Evolutionary conservation across 768 basidiomycete species (phyloP).

Genomic region (Mycena indigotica): DNA sequence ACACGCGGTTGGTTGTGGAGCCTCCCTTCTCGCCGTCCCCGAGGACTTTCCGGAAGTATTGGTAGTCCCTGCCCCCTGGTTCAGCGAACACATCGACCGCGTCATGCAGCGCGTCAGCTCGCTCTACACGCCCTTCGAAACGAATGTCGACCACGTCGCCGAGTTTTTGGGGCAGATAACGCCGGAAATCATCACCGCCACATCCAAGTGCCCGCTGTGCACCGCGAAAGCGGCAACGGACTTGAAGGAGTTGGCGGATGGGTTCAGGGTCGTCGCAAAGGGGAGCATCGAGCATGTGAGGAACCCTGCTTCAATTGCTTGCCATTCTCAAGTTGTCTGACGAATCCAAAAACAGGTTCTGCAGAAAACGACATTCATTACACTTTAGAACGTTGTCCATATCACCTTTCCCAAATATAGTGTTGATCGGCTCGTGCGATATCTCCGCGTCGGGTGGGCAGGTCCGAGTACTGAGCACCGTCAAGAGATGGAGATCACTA

Average conservation of each 20-base stretch:
- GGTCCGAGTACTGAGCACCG: too few species aligned
- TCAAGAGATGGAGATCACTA: too few species aligned
- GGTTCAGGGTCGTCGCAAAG: not conserved
- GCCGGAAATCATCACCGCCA: not conserved
- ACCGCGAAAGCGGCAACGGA: not conserved
- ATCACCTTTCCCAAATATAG: too few species aligned
- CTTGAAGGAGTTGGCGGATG: not conserved
- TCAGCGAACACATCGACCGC: not conserved
- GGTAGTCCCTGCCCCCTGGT: not conserved
- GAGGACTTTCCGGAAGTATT: not conserved
- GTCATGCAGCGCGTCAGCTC: too few species aligned
- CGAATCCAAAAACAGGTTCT: too few species aligned
- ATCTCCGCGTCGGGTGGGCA: too few species aligned
- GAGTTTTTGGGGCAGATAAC: not conserved
- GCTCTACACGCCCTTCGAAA: not conserved
- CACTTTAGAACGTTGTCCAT: too few species aligned
- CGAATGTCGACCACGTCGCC: not conserved
- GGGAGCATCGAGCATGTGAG: too few species aligned
- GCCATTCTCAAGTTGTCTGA: too few species aligned
- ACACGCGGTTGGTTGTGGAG: not conserved
- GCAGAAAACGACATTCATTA: too few species aligned
- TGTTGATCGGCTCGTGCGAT: too few species aligned
- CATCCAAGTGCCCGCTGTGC: not conserved
- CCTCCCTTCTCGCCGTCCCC: not conserved
- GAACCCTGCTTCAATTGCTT: too few species aligned